Evolutionary conservation across 1,139 yeast species (phyloP).

Genomic region (Candida sp.): DNA sequence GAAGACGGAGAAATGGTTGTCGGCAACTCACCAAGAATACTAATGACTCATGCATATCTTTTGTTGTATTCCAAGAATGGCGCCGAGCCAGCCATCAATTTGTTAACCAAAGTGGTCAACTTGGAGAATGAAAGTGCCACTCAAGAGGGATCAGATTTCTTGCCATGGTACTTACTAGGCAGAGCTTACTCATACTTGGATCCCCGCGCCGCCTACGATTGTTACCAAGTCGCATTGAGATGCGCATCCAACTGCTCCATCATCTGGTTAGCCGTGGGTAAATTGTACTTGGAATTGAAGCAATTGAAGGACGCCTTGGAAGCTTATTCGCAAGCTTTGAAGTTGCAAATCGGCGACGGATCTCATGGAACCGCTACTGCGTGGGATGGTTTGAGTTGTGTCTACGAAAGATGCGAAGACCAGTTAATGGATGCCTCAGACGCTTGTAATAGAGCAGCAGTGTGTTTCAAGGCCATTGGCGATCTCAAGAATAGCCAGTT

Average conservation of each 20-base stretch:
- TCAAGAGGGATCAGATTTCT: constrained; percentile 38
- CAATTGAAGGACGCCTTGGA: constrained; percentile 70
- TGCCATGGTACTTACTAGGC: constrained; percentile 64
- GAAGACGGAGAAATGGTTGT: constrained; percentile 49
- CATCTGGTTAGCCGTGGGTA: constrained; percentile 71
- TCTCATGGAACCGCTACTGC: constrained; percentile 60
- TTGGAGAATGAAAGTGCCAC: constrained; percentile 27
- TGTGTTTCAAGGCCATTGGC: constrained; percentile 53
- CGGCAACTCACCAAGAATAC: constrained; percentile 47
- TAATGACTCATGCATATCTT: constrained; percentile 52
- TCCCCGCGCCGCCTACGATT: constrained; percentile 59
- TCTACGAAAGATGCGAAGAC: constrained; percentile 67
- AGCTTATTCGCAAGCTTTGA: constrained; percentile 68
- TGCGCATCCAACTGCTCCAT: constrained; percentile 58
- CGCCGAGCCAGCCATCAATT: constrained; percentile 33
- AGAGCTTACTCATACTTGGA: constrained; percentile 52
- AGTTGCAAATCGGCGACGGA: constrained; percentile 53
- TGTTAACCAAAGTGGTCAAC: constrained; percentile 39
- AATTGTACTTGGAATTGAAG: constrained; percentile 57
- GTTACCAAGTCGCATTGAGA: constrained; percentile 59
- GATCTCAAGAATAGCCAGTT: constrained; percentile 43
- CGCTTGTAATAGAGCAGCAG: constrained; percentile 57
- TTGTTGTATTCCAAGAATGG: constrained; percentile 20
- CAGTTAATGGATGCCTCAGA: constrained; percentile 64
- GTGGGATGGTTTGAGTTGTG: constrained; percentile 68